phyloP scores from a whole-genome alignment of 345 rosid genomes.

The Pelargonium nanum region DNA sequence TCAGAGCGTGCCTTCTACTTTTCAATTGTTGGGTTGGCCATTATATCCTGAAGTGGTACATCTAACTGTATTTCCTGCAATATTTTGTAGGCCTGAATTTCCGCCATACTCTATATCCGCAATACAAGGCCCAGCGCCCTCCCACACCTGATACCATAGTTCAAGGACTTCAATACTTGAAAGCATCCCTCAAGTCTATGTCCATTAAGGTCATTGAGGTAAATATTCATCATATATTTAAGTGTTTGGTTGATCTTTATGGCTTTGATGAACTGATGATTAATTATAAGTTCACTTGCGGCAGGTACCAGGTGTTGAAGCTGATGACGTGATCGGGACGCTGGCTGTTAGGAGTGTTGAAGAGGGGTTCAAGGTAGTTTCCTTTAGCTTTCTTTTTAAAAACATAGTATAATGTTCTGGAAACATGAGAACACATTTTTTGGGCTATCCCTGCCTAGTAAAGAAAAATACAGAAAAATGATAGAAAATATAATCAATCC shows the following conservation, averaged over 20 bases:
- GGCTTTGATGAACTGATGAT: conserved; percentile 10
- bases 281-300: conserved; percentile 22
- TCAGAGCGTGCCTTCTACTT: background rate
- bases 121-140: conserved; percentile 86
- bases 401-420: background rate
- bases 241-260: conserved; percentile 5
- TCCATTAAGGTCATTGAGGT: conserved; percentile 94
- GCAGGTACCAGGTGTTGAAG: conserved; percentile 97
- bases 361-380: conserved; percentile 63
- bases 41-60: background rate
- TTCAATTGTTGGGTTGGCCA: background rate
- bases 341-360: conserved; percentile 75
- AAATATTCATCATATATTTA: conserved; percentile 12
- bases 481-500: no score
- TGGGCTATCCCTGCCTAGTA: background rate
- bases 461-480: no score
- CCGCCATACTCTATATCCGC: conserved; percentile 75
- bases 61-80: conserved; percentile 6
- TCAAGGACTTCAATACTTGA: conserved; percentile 88
- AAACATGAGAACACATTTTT: background rate
- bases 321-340: conserved; percentile 96
- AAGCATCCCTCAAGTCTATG: conserved; percentile 95
- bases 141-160: conserved; percentile 95
- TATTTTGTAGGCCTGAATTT: conserved; percentile 59
- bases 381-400: background rate